Evolutionary conservation across 2,329 filamentous ascomycete genomes (phyloP).

Genomic region (Albophoma yamanashiensis): DNA sequence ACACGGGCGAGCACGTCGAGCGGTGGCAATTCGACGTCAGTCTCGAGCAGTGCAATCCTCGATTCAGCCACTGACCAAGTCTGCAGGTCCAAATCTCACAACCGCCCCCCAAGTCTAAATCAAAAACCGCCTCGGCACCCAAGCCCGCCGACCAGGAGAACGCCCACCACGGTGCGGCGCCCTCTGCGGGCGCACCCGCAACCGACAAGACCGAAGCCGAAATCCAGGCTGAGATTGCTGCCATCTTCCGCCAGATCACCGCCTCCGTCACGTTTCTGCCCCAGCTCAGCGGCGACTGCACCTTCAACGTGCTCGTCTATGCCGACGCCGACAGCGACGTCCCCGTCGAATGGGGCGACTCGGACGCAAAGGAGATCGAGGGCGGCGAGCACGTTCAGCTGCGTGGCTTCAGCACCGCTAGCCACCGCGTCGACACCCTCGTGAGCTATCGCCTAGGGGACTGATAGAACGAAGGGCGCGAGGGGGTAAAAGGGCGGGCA

Average conservation of each 20-base stretch:
- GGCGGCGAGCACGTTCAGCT: conserved; percentile 93
- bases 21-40: conserved; percentile 93
- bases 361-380: conserved; percentile 91
- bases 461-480: conserved; percentile 11
- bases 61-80: conserved; percentile 3
- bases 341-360: conserved; percentile 96
- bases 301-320: conserved; percentile 97
- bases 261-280: conserved; percentile 95
- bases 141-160: conserved; percentile 61
- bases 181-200: conserved; percentile 14
- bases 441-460: conserved; percentile 74
- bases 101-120: conserved; percentile 24
- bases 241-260: conserved; percentile 95
- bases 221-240: conserved; percentile 91
- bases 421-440: conserved; percentile 85
- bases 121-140: conserved; percentile 29
- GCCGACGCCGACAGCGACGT: conserved; percentile 95
- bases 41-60: background rate
- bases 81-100: conserved; percentile 15
- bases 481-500: background rate
- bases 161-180: conserved; percentile 20
- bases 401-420: conserved; percentile 90
- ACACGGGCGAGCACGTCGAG: conserved; percentile 92
- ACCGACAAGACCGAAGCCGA: conserved; percentile 80
- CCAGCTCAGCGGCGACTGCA: conserved; percentile 81